Base-by-base conservation (phyloP, 2,329 filamentous ascomycete species). In the Beauveria asiatica region DNA sequence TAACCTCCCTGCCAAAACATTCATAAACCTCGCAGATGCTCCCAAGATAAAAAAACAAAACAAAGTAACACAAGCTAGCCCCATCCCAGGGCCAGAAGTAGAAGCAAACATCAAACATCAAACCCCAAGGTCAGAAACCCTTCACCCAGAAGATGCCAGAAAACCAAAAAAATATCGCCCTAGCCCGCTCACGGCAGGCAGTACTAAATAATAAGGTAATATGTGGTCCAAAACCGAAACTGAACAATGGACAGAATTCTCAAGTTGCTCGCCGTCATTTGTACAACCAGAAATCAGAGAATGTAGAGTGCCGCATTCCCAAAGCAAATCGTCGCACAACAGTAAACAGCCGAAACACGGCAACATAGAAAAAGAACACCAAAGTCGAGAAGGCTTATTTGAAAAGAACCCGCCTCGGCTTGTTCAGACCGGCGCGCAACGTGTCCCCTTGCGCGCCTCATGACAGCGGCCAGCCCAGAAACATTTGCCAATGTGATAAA, bases 381-480 rank as follows among this genome's bases (percentile, higher is more conserved):
- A 65, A 64, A 66, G 69, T 70, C 66, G 64, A 68, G 70, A 68
- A 68, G 74, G 74, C 72, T 74, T 72, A 70, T 13, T 27, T 27
- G 5, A 10, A n/a, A 10, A 37, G 37, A 23, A 27, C 48, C 5
- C 25, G 39, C 57, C 17, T 48, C 46, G 56, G 37, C 56, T 50
- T 44, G 33, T 42, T 62, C 66, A 67, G 63, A 70, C 39, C 42
- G 42, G 60, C 59, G 57, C 63, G 61, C 62, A 62, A 62, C 67
- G 66, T 70, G 66, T 70, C 68, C 70, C 68, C 70, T 73, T 67
- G 63, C 72, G 69, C 71, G 67, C 52, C 39, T 65, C 66, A 70
- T 68, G 67, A 69, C 72, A 69, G 66, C 69, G 21, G 46, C 59
- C 46, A 67, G 64, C 66, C 67, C 65, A 67, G 64, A 65, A 65